Conservation (phyloP, 352 stramenopile genomes). For the Pythium scleroteichum region DNA sequence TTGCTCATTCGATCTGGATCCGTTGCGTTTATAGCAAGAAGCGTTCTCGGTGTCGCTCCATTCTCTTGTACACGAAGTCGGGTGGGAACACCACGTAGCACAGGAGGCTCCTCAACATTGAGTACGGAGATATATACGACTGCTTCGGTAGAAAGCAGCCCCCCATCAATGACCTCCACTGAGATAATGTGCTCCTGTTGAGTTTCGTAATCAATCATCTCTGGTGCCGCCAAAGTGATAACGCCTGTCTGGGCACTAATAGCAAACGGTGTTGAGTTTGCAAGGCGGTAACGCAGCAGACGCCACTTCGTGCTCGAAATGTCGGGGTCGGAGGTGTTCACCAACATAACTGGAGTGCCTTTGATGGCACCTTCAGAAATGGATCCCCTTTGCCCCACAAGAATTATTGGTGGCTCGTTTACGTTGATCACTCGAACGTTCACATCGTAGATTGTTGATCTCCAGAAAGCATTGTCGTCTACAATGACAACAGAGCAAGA, state of each 20-base stretch:
- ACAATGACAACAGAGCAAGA: slow-evolving; percentile 17
- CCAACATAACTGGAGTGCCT: slow-evolving; percentile 20
- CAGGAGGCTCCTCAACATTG: slow-evolving; percentile 31
- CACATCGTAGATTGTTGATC: slow-evolving; percentile 17
- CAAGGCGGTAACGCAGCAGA: slow-evolving; percentile 22
- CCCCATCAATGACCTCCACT: slow-evolving; percentile 35
- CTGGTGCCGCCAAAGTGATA: slow-evolving; percentile 16
- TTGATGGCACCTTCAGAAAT: slow-evolving; percentile 23
- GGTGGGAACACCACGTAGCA: neutral
- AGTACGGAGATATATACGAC: slow-evolving; percentile 30
- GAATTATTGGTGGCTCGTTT: slow-evolving; percentile 26
- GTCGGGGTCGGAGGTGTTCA: slow-evolving; percentile 24
- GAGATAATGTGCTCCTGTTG: slow-evolving; percentile 29
- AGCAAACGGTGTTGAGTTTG: slow-evolving; percentile 18
- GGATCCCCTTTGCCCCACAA: slow-evolving; percentile 20
- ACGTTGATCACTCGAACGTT: slow-evolving; percentile 22
- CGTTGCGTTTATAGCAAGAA: slow-evolving; percentile 44
- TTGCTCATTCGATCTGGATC: slow-evolving; percentile 45
- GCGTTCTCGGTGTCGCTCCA: slow-evolving; percentile 32
- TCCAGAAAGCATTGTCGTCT: slow-evolving; percentile 14
- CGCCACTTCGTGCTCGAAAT: slow-evolving; percentile 13
- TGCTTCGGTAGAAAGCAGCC: slow-evolving; percentile 24
- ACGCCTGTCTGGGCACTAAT: slow-evolving; percentile 16
- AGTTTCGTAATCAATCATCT: slow-evolving; percentile 31
- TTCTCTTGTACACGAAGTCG: slow-evolving; percentile 32